Base-by-base conservation (phyloP, 345 rosid genomes). In the Lepidium africanum region DNA sequence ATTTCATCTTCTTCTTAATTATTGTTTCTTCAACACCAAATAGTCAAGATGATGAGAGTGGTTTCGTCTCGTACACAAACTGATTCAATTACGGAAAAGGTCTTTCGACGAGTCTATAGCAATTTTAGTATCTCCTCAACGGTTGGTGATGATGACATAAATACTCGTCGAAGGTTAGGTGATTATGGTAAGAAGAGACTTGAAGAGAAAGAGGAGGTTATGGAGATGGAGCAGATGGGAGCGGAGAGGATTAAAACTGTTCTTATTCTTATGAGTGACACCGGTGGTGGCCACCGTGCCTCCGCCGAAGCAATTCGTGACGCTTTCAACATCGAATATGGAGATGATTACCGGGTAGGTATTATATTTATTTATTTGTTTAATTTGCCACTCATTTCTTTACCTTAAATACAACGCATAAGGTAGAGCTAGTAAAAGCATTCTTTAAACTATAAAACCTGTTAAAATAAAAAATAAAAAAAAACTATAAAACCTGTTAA, bases 211-310 rank as follows among this genome's bases (percentile, higher is more conserved):
- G 74, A 68, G 55, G 53, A 62, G 2, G 23, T 67, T 17, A 74
- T 89, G 87, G 95, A 82, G 82, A 84, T 94, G 55, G 83, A 78
- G 33, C 97, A 90, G 82, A 94, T 94, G 81, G 99, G 96, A 21
- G 97, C 97, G 0, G 88, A 84, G 61, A 84, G 91, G 78, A 82
- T 88, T 32, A 93, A 93, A 72, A 91, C 80, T 49, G 98, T 90
- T 49, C 71, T 93, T 82, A 93, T 93, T 77, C 86, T 93, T 42
- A 93, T 93, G 98, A 93, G 97, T 67, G 98, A 93, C 33, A 93
- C 98, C 1, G 98, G 98, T 0, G 98, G 98, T 3, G 97, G 97
- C 54, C 98, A 93, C 78, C 84, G 98, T 48, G 98, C 98, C 52
- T 90, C 97, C 16, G 98, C 98, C 7, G 98, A 93, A 68, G 97